Percentiles rank a stretch among this genome's conserved stretches.
phyloP scores from a whole-genome alignment of 768 basidiomycete genomes.

The Collybia sordida region DNA sequence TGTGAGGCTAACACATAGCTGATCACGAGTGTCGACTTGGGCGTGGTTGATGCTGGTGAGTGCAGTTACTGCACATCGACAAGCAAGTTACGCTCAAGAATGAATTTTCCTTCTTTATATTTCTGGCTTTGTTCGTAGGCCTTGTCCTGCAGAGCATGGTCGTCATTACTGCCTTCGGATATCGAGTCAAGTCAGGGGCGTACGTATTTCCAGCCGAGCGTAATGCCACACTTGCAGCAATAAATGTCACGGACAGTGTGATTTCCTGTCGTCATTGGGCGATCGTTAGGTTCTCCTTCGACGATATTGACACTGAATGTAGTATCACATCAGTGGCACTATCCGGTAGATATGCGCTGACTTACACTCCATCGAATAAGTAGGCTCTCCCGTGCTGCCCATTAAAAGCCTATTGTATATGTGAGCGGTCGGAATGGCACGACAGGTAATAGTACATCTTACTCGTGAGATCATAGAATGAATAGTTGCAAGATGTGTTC shows the following conservation, averaged over 20 bases:
- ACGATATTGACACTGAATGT: slow-evolving; percentile 84
- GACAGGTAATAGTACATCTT: slow-evolving; percentile 23
- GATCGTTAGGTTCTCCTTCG: slow-evolving; percentile 86
- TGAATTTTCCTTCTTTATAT: slow-evolving; percentile 99
- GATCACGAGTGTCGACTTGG: slow-evolving; percentile 10
- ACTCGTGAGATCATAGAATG: slow-evolving; percentile 91
- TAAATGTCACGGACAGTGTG: slow-evolving; percentile 96
- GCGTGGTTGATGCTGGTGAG: slow-evolving; percentile 3
- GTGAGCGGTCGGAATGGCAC: slow-evolving; percentile 9
- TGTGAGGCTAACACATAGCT: slow-evolving; percentile 1
- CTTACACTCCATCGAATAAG: slow-evolving; percentile 92
- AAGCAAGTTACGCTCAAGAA: slow-evolving; percentile 91
- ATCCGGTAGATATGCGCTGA: slow-evolving; percentile 8
- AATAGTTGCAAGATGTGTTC: slow-evolving; percentile 88
- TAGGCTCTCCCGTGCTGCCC: slow-evolving; percentile 96
- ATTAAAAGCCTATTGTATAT: slow-evolving; percentile 75
- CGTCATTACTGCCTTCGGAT: slow-evolving; percentile 8
- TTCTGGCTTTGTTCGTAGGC: slow-evolving; percentile 90
- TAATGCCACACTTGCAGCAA: slow-evolving; percentile 85
- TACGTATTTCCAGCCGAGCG: slow-evolving; percentile 98
- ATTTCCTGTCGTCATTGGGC: slow-evolving; percentile 95
- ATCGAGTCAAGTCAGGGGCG: slow-evolving; percentile 25
- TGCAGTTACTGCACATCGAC: slow-evolving; percentile 72
- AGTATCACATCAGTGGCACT: slow-evolving; percentile 12
- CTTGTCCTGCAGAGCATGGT: slow-evolving; percentile 70